Base-by-base conservation (phyloP, 148 eudicot species). In the Nepenthes mirabilis region DNA sequence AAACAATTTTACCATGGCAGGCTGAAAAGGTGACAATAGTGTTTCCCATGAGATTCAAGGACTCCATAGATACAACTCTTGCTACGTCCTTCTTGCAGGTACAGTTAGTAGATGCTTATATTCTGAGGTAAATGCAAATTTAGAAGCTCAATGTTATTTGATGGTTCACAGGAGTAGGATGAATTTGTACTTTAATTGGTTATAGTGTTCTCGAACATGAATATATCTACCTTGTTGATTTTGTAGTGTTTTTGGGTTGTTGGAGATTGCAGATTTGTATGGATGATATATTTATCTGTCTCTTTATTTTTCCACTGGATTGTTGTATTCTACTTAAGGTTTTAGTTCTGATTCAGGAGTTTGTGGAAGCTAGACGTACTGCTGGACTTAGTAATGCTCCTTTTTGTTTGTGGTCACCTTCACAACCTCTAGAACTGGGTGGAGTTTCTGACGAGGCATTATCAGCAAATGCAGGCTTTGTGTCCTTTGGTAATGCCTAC, bases 11-110 rank as follows among this genome's bases (percentile, higher is more conserved):
- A 2, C 68, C 62, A 33, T 78, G 74, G 79, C 85, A 93, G 99
- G 79, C 64, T 36, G 91, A 82, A 9, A 88, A 84, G 73, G 90
- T 82, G 71, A 93, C 87, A 13, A 81, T 89, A 52, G 70, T 93
- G 54, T 84, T 80, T 77, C 99, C 99, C 33, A 93, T 93, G 96
- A 78, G 91, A 68, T 93, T 93, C 78, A 93, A 82, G 66, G 99
- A 93, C 80, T 79, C 95, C 34, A 68, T 74, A 33, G 99, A 93
- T 68, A 84, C 75, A 54, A 67, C 72, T 74, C 83, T 93, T 52
- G 99, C 91, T 47, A 82, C 87, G 53, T 88, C 96, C 66, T 93
- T 93, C 82, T 74, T 93, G 57, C 95, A 93, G 99, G 96, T 93
- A 83, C 14, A 61, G 33, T 34, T 33, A 60, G 49, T 62, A 49